Evolutionary conservation across 2,329 filamentous ascomycete genomes (phyloP).

Genomic region (Cryphonectria radicalis): DNA sequence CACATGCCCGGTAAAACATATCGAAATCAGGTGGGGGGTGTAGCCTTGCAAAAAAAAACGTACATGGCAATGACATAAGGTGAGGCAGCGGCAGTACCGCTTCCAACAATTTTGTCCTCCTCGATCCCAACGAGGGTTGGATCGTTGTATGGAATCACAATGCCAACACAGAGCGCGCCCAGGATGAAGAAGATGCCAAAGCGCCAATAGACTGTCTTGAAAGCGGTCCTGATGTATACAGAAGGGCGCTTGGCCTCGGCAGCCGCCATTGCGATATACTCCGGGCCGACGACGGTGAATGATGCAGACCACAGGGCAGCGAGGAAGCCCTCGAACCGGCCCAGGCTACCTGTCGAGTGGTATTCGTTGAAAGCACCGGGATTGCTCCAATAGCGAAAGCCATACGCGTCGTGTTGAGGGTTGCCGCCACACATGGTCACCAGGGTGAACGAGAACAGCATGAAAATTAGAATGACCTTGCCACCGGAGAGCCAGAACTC

Average conservation of each 20-base stretch:
- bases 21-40: background rate
- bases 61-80: conserved; percentile 67
- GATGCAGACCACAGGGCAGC: conserved; percentile 67
- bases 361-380: conserved; percentile 66
- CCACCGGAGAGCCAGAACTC: conserved; percentile 71
- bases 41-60: background rate
- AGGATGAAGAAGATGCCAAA: conserved; percentile 73
- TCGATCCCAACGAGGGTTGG: conserved; percentile 55
- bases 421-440: conserved; percentile 81
- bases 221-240: conserved; percentile 67
- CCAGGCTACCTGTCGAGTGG: conserved; percentile 63
- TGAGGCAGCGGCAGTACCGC: conserved; percentile 57
- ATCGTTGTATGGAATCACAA: conserved; percentile 69
- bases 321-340: conserved; percentile 72
- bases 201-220: conserved; percentile 74
- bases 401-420: conserved; percentile 68
- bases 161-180: conserved; percentile 68
- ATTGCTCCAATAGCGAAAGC: conserved; percentile 69
- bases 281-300: conserved; percentile 68
- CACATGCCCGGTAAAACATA: background rate
- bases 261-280: conserved; percentile 71
- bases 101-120: conserved; percentile 40
- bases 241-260: conserved; percentile 70
- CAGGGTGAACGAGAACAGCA: conserved; percentile 76
- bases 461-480: conserved; percentile 69